These are phyloP conservation scores for Irineochytrium annulatum DNA, from an alignment of 192 early-diverging fungal genomes.

Conservation along the genomic window DNA sequence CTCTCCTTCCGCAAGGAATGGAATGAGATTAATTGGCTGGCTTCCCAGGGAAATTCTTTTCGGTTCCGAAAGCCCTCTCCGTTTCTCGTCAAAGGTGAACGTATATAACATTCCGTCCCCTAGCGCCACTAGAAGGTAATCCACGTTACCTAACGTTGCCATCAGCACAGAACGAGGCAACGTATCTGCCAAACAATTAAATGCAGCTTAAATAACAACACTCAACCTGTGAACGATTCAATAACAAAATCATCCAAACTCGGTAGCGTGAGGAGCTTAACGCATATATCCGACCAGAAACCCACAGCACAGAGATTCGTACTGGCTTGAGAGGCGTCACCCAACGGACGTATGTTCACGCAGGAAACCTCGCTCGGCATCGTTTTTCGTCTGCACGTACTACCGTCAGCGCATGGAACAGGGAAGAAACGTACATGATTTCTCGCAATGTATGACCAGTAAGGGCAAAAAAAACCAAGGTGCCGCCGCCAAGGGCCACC, in stretches of 20 bases:
- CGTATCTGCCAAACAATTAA: slow-evolving; percentile 16
- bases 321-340: slow-evolving; percentile 9
- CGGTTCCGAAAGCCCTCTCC: slow-evolving; percentile 33
- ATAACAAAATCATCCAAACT: slow-evolving; percentile 41
- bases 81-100: slow-evolving; percentile 52
- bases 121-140: slow-evolving; percentile 67
- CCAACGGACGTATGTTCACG: slow-evolving; percentile 57
- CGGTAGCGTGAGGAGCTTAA: slow-evolving; percentile 57
- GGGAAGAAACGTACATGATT: slow-evolving; percentile 36
- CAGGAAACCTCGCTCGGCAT: slow-evolving; percentile 72
- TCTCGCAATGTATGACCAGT: slow-evolving; percentile 28
- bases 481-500: slow-evolving; percentile 50
- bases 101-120: slow-evolving; percentile 79
- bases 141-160: slow-evolving; percentile 55
- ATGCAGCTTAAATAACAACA: not conserved
- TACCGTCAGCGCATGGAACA: slow-evolving; percentile 4
- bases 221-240: slow-evolving; percentile 44
- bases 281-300: slow-evolving; percentile 66
- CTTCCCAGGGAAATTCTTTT: slow-evolving; percentile 73
- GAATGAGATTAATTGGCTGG: slow-evolving; percentile 62
- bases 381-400: slow-evolving; percentile 19
- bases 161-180: slow-evolving; percentile 64
- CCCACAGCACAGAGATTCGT: slow-evolving; percentile 55
- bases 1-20: slow-evolving; percentile 35
- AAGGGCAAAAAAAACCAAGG: slow-evolving; percentile 58